A percentile compares a stretch with the other conserved stretches of the same genome.
Conservation (phyloP, 2,329 filamentous ascomycete genomes). For the Claviceps lovelessii region DNA sequence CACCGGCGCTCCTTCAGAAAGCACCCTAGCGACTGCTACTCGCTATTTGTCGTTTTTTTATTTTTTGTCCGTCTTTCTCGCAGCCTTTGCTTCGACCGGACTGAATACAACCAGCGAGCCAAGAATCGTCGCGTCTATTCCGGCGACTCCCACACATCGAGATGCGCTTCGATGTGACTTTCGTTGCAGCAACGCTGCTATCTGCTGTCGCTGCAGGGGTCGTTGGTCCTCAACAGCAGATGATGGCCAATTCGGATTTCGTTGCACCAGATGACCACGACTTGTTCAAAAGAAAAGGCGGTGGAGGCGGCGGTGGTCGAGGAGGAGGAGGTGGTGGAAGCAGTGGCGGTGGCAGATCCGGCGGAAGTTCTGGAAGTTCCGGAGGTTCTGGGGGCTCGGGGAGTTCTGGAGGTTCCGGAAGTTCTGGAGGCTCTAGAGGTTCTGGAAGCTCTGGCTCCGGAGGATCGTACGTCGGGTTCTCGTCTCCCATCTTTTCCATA, state of each 20-base stretch:
- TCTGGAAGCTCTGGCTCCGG: conserved; percentile 5
- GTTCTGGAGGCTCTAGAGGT: conserved; percentile 1
- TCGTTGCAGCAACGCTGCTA: conserved; percentile 3
- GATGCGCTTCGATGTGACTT: conserved; percentile 7
- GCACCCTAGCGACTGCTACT: too few species aligned
- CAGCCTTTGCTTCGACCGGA: neutral
- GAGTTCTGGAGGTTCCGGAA: conserved; percentile 2
- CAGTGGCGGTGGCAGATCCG: conserved; percentile 9
- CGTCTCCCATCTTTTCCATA: too few species aligned
- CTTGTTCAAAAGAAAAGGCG: conserved; percentile 44
- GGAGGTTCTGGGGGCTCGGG: neutral
- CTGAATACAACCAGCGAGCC: neutral
- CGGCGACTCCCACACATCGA: neutral
- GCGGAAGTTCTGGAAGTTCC: neutral
- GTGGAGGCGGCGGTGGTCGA: conserved; percentile 39
- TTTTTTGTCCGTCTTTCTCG: neutral
- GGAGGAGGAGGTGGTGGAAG: conserved; percentile 23
- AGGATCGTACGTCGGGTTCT: conserved; percentile 6
- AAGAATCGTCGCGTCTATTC: neutral
- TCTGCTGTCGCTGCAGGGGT: conserved; percentile 4
- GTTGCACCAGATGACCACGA: conserved; percentile 23
- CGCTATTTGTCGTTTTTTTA: too few species aligned
- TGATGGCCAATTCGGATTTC: conserved; percentile 13
- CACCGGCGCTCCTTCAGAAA: neutral
- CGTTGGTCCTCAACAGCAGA: conserved; percentile 7